Evolutionary conservation across 2,329 filamentous ascomycete species (phyloP).

Genomic region (Aspergillus quadricinctus): DNA sequence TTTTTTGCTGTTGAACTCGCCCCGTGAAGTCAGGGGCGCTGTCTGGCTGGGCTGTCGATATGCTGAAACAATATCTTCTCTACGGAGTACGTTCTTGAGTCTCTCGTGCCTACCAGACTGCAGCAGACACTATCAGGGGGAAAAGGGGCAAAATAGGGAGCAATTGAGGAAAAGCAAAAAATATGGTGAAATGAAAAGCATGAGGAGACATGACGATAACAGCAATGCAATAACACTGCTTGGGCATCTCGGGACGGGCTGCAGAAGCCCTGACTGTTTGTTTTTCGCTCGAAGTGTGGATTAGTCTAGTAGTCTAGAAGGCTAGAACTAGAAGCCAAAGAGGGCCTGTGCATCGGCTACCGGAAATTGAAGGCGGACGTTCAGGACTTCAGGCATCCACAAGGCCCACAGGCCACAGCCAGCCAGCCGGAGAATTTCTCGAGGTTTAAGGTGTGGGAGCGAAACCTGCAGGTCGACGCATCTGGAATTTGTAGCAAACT

Average conservation of each 20-base stretch:
- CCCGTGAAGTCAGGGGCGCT: not conserved
- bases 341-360: slow-evolving; percentile 2
- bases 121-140: not conserved
- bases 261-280: not conserved
- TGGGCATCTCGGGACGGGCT: not conserved
- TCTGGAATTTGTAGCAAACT: not conserved
- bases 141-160: not conserved
- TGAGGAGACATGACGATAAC: not conserved
- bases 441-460: slow-evolving; percentile 2
- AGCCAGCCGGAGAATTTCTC: slow-evolving; percentile 1
- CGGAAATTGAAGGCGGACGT: slow-evolving; percentile 10
- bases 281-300: not conserved
- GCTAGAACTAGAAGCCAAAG: not conserved
- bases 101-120: not conserved
- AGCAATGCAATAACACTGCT: not conserved
- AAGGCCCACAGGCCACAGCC: not conserved
- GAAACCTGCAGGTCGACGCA: slow-evolving; percentile 4
- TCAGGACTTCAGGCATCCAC: slow-evolving; percentile 8
- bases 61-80: not conserved
- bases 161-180: not conserved
- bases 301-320: not conserved
- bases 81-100: not conserved
- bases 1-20: not conserved
- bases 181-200: not conserved
- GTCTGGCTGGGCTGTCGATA: not conserved